Evolutionary conservation across 805 yeast species (phyloP).

Genomic region (Kluyveromyces siamensis): DNA sequence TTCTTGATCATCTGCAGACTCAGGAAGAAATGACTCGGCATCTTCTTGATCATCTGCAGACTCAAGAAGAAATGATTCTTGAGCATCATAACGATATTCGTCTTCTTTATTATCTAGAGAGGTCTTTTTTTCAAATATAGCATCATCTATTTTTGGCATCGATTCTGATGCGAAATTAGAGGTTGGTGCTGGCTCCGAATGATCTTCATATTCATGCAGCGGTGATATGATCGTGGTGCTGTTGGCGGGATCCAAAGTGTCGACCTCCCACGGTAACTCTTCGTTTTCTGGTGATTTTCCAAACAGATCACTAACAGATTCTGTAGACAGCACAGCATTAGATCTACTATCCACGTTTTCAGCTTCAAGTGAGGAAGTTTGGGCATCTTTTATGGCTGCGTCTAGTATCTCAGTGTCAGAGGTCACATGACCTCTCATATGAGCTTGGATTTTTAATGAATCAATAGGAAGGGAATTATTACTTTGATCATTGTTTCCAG

Average conservation of each 20-base stretch:
- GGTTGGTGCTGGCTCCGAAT: background rate
- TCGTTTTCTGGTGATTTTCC: background rate
- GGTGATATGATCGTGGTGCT: background rate
- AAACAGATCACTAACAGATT: background rate
- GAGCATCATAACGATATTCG: no score
- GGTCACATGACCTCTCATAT: background rate
- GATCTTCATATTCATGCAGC: background rate
- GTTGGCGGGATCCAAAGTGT: background rate
- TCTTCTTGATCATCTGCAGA: no score
- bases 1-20: no score
- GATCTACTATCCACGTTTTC: background rate
- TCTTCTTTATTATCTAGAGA: no score
- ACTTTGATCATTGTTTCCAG: background rate
- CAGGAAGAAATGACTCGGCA: no score
- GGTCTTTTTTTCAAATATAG: background rate
- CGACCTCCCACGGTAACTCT: background rate
- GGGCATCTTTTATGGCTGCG: background rate
- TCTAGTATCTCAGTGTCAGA: background rate
- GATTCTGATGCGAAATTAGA: background rate
- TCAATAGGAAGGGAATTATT: no score
- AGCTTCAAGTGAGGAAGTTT: background rate
- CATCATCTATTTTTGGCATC: background rate
- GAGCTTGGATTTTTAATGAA: background rate
- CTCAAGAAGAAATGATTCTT: no score
- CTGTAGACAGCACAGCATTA: background rate